Percentiles rank a stretch among this genome's conserved stretches.
phyloP scores from a whole-genome alignment of 345 rosid species.

The Eutrema yunnanense region DNA sequence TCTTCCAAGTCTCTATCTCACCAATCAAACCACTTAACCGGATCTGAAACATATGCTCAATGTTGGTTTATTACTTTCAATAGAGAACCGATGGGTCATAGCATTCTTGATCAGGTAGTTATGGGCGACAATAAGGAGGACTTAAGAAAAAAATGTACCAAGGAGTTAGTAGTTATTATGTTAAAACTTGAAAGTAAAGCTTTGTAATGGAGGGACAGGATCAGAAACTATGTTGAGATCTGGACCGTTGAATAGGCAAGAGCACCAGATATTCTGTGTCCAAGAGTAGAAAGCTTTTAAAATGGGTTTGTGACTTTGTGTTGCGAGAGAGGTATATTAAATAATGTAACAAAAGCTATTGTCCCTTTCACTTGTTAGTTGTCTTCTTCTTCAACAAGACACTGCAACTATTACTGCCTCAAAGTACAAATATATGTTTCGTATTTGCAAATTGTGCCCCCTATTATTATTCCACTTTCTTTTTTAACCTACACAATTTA shows the following conservation, averaged over 20 bases:
- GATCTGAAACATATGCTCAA: background rate
- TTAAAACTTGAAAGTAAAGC: background rate
- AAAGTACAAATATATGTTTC: background rate
- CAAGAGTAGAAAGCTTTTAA: conserved; percentile 27
- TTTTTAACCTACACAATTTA: background rate
- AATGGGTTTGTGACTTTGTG: conserved; percentile 12
- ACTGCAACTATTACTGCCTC: conserved; percentile 21
- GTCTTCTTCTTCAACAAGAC: conserved; percentile 29
- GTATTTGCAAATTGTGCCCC: conserved; percentile 20
- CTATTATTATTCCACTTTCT: conserved; percentile 2
- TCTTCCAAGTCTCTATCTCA: too few relatives aligned
- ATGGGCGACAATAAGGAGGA: too few relatives aligned
- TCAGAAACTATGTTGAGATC: conserved; percentile 30
- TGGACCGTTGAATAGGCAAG: conserved; percentile 35
- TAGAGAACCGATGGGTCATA: background rate
- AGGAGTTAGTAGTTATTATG: background rate
- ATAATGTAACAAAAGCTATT: conserved; percentile 31
- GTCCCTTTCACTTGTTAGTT: conserved; percentile 60
- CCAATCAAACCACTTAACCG: background rate
- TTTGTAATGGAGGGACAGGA: conserved; percentile 31
- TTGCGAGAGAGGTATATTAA: background rate
- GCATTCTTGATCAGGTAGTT: too few relatives aligned
- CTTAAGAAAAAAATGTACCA: background rate
- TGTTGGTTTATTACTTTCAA: background rate
- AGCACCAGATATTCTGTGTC: conserved; percentile 35